phyloP scores from a whole-genome alignment of 129 eudicot species.

The Arctium lappa region DNA sequence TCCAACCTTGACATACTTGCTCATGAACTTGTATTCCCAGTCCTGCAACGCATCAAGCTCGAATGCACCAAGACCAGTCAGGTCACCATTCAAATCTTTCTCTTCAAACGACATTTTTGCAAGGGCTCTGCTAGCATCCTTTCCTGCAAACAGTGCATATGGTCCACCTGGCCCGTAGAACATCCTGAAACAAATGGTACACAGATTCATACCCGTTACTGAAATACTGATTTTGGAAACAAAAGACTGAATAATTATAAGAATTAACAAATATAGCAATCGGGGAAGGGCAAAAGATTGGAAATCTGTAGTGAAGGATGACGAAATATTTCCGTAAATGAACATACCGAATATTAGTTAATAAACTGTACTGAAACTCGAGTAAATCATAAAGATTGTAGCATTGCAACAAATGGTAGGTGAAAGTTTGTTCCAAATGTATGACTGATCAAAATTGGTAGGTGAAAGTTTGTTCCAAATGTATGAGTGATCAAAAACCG shows the following conservation, averaged over 20 bases:
- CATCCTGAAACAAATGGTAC: constrained; percentile 46
- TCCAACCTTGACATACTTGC: constrained; percentile 96
- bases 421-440: constrained; percentile 11
- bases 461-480: constrained; percentile 17
- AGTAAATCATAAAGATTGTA: constrained; percentile 4
- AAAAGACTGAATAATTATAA: not conserved
- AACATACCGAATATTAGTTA: not conserved
- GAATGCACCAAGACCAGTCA: constrained; percentile 79
- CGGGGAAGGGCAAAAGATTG: not conserved
- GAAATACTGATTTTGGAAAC: not conserved
- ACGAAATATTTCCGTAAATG: not conserved
- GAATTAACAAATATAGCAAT: constrained; percentile 3
- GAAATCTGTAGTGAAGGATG: not conserved
- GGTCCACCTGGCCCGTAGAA: constrained; percentile 99
- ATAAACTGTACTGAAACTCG: not conserved
- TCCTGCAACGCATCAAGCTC: constrained; percentile 96
- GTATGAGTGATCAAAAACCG: not conserved
- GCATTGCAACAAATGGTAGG: constrained; percentile 16
- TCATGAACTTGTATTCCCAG: constrained; percentile 99
- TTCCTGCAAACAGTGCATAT: constrained; percentile 94
- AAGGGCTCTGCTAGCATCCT: constrained; percentile 99
- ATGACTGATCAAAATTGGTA: constrained; percentile 1
- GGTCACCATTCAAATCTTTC: constrained; percentile 48
- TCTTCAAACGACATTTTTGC: constrained; percentile 97
- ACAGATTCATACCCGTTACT: not conserved